Percentiles rank a stretch among this genome's conserved stretches.
These are phyloP conservation scores for Pseudocercospora ulei DNA, from an alignment of 2,329 filamentous ascomycete species.

Conservation along the genomic window DNA sequence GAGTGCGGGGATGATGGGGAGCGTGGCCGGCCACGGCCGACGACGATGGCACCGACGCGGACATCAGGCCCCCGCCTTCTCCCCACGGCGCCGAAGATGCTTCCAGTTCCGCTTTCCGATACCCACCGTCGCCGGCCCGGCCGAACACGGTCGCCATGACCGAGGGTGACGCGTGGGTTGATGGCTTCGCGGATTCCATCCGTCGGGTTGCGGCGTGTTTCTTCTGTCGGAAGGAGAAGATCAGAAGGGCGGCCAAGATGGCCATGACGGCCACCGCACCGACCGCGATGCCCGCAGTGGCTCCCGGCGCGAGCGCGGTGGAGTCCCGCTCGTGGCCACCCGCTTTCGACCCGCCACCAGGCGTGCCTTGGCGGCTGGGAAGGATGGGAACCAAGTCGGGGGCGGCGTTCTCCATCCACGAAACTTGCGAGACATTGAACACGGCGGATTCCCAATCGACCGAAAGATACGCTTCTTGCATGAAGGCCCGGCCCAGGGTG, in stretches of 20 bases:
- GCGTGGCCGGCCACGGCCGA: no score
- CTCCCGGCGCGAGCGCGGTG: slow-evolving; percentile 31
- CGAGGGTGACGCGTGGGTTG: slow-evolving; percentile 4
- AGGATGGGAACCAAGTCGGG: slow-evolving; percentile 29
- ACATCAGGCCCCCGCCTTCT: slow-evolving; percentile 21
- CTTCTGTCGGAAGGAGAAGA: slow-evolving; percentile 30
- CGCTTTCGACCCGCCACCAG: slow-evolving; percentile 4
- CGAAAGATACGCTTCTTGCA: slow-evolving; percentile 55
- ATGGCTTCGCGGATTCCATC: slow-evolving; percentile 15
- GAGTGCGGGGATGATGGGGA: no score
- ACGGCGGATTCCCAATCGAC: slow-evolving; percentile 43
- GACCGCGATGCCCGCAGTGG: slow-evolving; percentile 40
- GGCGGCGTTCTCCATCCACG: slow-evolving; percentile 25
- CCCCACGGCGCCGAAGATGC: slow-evolving; percentile 22
- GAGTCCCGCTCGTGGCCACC: slow-evolving; percentile 9
- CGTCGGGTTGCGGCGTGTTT: slow-evolving; percentile 8
- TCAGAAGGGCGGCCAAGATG: slow-evolving; percentile 29
- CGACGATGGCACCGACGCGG: no score
- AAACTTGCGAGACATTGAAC: slow-evolving; percentile 40
- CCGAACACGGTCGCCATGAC: slow-evolving; percentile 8
- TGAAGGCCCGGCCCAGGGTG: slow-evolving; percentile 57
- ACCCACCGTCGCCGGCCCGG: slow-evolving; percentile 26
- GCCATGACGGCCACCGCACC: slow-evolving; percentile 35
- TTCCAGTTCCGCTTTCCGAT: slow-evolving; percentile 42
- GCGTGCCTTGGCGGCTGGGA: slow-evolving; percentile 7